Conservation (phyloP, 495 filamentous ascomycete genomes). For the Darksidea phi region DNA sequence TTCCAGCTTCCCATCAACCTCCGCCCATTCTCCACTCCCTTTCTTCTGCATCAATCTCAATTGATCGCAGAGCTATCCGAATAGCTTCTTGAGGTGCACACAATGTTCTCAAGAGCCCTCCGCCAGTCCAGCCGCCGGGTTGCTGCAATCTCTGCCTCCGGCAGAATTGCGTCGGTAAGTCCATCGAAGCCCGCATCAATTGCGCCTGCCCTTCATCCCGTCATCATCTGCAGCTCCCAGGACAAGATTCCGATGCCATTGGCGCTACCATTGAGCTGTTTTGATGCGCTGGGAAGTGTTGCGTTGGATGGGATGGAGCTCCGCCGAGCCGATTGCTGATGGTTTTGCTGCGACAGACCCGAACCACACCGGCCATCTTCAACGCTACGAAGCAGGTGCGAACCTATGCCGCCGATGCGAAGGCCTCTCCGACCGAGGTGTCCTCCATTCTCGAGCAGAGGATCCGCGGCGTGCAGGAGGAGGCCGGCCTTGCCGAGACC, state of each 20-base stretch:
- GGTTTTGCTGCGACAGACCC: constrained; percentile 58
- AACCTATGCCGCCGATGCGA: constrained; percentile 88
- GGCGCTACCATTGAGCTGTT: constrained; percentile 36
- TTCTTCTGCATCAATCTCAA: constrained; percentile 40
- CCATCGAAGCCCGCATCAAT: constrained; percentile 35
- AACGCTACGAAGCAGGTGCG: constrained; percentile 75
- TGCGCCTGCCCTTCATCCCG: constrained; percentile 41
- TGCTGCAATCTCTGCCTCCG: constrained; percentile 84
- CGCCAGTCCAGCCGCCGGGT: constrained; percentile 91
- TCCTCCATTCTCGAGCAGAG: constrained; percentile 98
- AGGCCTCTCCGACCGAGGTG: constrained; percentile 95
- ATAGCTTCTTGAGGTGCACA: constrained; percentile 58
- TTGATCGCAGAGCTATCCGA: constrained; percentile 37
- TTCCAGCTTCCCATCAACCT: constrained; percentile 20
- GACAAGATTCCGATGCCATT: constrained; percentile 12
- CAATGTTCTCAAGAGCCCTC: constrained; percentile 97
- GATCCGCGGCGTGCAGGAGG: constrained; percentile 96
- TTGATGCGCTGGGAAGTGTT: constrained; percentile 8
- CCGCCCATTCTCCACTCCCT: constrained; percentile 32
- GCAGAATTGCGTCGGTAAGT: constrained; percentile 92
- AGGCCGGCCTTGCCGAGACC: constrained; percentile 94
- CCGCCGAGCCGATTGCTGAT: constrained; percentile 39
- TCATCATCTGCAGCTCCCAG: constrained; percentile 35
- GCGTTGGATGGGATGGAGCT: constrained; percentile 28
- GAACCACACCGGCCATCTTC: constrained; percentile 75